A percentile compares a stretch with the other conserved stretches of the same genome.
Conservation (phyloP, 768 basidiomycete genomes). For the Tricholoma matsutake region DNA sequence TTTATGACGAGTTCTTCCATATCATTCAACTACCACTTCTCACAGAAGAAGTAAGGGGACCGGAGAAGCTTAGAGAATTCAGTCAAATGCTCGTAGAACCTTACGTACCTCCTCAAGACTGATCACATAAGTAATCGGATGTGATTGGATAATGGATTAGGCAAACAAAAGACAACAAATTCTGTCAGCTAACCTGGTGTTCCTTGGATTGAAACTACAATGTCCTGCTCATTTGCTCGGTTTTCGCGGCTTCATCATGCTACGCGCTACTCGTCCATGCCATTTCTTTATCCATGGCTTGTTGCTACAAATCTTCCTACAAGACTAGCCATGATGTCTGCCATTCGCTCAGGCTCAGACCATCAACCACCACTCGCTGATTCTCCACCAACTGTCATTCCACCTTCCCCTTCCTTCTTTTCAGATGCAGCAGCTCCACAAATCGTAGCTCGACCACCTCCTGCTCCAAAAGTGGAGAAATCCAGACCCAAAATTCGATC, state of each 20-base stretch:
- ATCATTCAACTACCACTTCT: conserved; percentile 90
- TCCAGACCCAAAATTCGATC: conserved; percentile 64
- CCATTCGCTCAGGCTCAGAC: conserved; percentile 41
- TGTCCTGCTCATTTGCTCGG: conserved; percentile 28
- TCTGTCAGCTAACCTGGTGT: not conserved
- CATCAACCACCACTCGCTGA: conserved; percentile 33
- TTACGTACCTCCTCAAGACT: conserved; percentile 58
- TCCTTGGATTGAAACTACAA: not conserved
- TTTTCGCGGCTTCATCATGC: conserved; percentile 30
- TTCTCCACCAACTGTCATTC: conserved; percentile 51
- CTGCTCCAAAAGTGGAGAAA: conserved; percentile 60
- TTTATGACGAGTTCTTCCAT: conserved; percentile 98
- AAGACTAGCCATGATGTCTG: conserved; percentile 69
- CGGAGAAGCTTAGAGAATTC: conserved; percentile 89
- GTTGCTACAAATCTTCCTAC: conserved; percentile 31
- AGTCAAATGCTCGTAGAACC: conserved; percentile 89
- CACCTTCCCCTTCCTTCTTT: conserved; percentile 43
- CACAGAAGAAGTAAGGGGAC: conserved; percentile 95
- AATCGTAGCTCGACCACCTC: conserved; percentile 68
- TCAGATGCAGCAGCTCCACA: conserved; percentile 68
- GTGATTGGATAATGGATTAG: not conserved
- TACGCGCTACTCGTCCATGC: conserved; percentile 27
- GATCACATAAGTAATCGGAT: not conserved
- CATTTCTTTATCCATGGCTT: conserved; percentile 31
- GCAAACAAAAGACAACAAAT: not conserved